Percentiles rank a stretch among this genome's conserved stretches.
Evolutionary conservation across 257 asterid genomes (phyloP).

Genomic region (Rhazya stricta): DNA sequence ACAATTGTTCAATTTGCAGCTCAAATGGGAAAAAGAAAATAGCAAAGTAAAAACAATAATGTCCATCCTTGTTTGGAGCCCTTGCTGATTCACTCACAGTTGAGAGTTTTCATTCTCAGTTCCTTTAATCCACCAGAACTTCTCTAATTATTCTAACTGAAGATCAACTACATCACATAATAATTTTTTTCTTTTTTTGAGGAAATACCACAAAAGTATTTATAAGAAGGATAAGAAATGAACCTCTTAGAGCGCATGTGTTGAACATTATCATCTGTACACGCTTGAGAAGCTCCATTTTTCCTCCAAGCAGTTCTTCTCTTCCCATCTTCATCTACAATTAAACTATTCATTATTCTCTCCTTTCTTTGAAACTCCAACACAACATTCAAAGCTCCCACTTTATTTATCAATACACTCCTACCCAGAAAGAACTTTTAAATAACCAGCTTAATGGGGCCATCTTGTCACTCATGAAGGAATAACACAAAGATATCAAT

Average conservation of each 20-base stretch:
- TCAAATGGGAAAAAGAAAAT: neutral
- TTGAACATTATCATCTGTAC: conserved; percentile 27
- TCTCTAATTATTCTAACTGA: neutral
- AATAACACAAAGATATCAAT: conserved; percentile 12
- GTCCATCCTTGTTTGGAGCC: neutral
- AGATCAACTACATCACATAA: neutral
- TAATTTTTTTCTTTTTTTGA: neutral
- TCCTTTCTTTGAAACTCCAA: conserved; percentile 15
- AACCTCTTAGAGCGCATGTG: conserved; percentile 58
- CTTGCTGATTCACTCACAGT: neutral
- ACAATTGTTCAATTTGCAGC: neutral
- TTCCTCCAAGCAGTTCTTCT: conserved; percentile 25
- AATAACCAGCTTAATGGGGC: neutral
- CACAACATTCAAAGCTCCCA: conserved; percentile 19
- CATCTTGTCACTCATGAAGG: conserved; percentile 11
- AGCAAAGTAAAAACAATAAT: neutral
- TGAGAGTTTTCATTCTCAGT: neutral
- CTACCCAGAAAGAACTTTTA: conserved; percentile 3
- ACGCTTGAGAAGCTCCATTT: conserved; percentile 26
- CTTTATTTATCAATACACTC: conserved; percentile 14
- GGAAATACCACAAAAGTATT: neutral
- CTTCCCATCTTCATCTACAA: conserved; percentile 30
- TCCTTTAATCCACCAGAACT: neutral
- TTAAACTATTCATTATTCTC: conserved; percentile 31
- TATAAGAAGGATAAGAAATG: neutral